phyloP scores from a whole-genome alignment of 352 stramenopile species.

The Pythium sp. region DNA sequence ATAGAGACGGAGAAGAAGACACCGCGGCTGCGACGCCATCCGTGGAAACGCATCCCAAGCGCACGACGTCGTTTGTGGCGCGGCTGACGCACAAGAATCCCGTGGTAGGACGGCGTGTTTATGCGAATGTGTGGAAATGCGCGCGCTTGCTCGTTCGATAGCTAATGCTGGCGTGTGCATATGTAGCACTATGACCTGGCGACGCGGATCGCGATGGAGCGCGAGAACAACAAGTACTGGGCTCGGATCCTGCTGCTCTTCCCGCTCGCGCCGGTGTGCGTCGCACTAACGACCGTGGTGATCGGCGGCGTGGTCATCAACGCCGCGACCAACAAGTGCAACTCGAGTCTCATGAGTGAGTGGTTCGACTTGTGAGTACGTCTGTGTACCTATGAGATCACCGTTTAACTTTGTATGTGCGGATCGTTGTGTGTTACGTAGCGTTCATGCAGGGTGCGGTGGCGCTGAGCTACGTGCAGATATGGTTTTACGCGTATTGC shows the following conservation, averaged over 20 bases:
- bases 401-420: too few relatives aligned
- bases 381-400: not conserved
- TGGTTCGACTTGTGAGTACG: not conserved
- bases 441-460: conserved; percentile 67
- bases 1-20: conserved; percentile 17
- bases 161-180: not conserved
- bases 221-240: conserved; percentile 75
- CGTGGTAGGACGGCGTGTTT: conserved; percentile 5
- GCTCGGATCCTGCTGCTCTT: conserved; percentile 61
- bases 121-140: not conserved
- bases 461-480: conserved; percentile 57
- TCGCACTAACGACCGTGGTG: conserved; percentile 57
- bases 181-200: conserved; percentile 47
- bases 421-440: conserved; percentile 12
- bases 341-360: conserved; percentile 62
- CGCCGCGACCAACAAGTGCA: conserved; percentile 60
- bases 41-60: conserved; percentile 55
- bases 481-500: conserved; percentile 70
- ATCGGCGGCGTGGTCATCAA: conserved; percentile 73
- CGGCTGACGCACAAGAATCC: conserved; percentile 45
- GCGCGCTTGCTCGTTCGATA: not conserved
- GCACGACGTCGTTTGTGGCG: conserved; percentile 54
- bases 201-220: conserved; percentile 46
- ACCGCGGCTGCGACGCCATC: conserved; percentile 8
- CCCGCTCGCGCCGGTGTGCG: conserved; percentile 52